Conservation (phyloP, 2,329 filamentous ascomycete species). For the Pyrenochaeta sp. region DNA sequence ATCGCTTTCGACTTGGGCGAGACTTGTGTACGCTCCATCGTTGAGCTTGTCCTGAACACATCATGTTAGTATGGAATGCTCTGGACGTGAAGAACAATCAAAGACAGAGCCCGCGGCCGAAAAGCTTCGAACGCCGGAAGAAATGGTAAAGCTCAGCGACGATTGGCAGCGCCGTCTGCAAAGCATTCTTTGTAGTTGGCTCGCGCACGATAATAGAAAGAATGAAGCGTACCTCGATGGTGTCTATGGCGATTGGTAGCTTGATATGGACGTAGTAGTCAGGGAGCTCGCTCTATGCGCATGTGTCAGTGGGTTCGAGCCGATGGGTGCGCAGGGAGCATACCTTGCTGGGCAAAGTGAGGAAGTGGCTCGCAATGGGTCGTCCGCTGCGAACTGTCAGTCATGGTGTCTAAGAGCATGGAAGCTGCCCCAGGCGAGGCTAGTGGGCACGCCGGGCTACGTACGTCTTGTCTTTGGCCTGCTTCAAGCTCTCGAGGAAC, state of each 20-base stretch:
- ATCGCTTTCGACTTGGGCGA: slow-evolving; percentile 82
- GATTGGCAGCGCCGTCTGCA: background rate
- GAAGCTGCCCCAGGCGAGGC: slow-evolving; percentile 6
- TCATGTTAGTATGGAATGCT: slow-evolving; percentile 19
- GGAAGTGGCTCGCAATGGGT: slow-evolving; percentile 77
- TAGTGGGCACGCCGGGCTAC: slow-evolving; percentile 39
- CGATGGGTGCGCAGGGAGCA: slow-evolving; percentile 22
- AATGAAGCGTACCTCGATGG: slow-evolving; percentile 67
- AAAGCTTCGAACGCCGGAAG: background rate
- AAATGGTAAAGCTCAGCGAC: background rate
- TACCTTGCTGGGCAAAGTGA: slow-evolving; percentile 70
- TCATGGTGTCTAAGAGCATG: slow-evolving; percentile 6
- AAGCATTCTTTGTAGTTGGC: background rate
- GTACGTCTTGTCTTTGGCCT: slow-evolving; percentile 83
- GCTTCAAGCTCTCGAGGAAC: slow-evolving; percentile 78
- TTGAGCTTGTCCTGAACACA: slow-evolving; percentile 67
- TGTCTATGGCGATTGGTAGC: slow-evolving; percentile 80
- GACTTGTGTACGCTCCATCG: slow-evolving; percentile 71
- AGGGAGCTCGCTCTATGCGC: slow-evolving; percentile 63
- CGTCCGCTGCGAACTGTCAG: slow-evolving; percentile 64
- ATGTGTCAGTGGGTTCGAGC: slow-evolving; percentile 24
- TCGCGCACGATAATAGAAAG: background rate
- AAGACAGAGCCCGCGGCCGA: background rate
- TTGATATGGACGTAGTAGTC: slow-evolving; percentile 81
- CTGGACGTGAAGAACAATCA: background rate